Evolutionary conservation across 495 filamentous ascomycete genomes (phyloP), one percentile per base, ranked within the genome.

Genomic region (Trichoderma erinaceum): DNA sequence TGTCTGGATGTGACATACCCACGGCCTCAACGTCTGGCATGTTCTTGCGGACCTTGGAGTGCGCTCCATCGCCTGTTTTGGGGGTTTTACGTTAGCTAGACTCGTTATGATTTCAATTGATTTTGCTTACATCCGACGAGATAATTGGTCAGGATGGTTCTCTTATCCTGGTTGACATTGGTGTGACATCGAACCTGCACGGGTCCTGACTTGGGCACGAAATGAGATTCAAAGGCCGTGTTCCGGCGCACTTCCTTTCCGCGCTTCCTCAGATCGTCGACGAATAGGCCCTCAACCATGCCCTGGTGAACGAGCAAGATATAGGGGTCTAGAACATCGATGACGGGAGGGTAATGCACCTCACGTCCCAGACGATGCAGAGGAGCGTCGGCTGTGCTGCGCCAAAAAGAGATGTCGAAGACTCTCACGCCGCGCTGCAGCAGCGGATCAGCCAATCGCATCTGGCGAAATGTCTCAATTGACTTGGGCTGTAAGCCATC

Each of bases 291-390:
- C 75, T 92, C 89, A 0, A 91, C 79, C 83, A 91, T 89, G 13
- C 89, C 89, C 75, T 92, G 89, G 71, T 92, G 89, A 12, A 88
- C 87, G 0, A 91, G 83, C 4, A 91, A 78, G 48, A 91, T 88
- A 68, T 88, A 92, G 8, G 88, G 87, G 67, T 92, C 88, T 25
- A 87, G 78, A 12, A 90, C 84, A 70, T 90, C 89, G 41, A 91
- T 87, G 7, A 87, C 78, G 32, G 83, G 81, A 0, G 70, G 80
- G 75, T 71, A 90, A 74, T 72, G 84, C 70, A 73, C 78, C 69
- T 72, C 82, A 38, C 87, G 83, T 35, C 80, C 83, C 8, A 80
- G 84, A 58, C 87, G 83, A 50, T 79, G 78, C 41, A 89, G 78
- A 3, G 81, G 74, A 41, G 77, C 71, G 29, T 83, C 79, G n/a